Conservation (phyloP, 208 protist species). For the Crithidia brevicula region DNA sequence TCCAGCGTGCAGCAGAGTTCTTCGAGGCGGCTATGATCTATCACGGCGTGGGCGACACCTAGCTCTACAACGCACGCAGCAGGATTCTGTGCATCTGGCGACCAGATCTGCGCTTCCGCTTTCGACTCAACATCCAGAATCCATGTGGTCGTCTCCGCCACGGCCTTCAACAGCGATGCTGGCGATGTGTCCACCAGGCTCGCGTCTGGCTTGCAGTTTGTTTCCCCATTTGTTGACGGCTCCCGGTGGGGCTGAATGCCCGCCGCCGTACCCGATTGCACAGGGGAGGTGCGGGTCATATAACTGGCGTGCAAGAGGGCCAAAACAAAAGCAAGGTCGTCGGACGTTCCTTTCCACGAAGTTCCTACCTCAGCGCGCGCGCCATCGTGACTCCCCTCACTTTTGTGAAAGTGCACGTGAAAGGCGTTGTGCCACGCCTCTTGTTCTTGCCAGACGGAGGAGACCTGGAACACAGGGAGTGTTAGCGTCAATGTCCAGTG, state of each 20-base stretch:
- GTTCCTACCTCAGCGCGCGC: not conserved
- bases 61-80: not conserved
- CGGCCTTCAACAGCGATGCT: constrained; percentile 12
- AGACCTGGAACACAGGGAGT: constrained; percentile 12
- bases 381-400: too few species aligned
- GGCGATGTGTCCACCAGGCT: constrained; percentile 1
- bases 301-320: constrained; percentile 28
- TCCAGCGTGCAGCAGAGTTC: constrained; percentile 17
- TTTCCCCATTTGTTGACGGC: not conserved
- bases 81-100: not conserved
- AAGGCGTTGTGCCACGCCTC: constrained; percentile 17
- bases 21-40: not conserved
- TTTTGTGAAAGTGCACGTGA: constrained; percentile 5
- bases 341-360: constrained; percentile 3
- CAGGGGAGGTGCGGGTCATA: not conserved
- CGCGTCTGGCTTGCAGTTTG: not conserved
- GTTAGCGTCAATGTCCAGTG: constrained; percentile 3
- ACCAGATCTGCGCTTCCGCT: not conserved
- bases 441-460: constrained; percentile 7
- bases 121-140: constrained; percentile 8
- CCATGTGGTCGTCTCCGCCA: constrained; percentile 16
- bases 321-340: constrained; percentile 15
- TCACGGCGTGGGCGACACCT: not conserved
- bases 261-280: too few species aligned
- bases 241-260: not conserved